Evolutionary conservation across 495 filamentous ascomycete species (phyloP), one percentile per base, ranked within the genome.

Genomic region (Echria macrotheca): DNA sequence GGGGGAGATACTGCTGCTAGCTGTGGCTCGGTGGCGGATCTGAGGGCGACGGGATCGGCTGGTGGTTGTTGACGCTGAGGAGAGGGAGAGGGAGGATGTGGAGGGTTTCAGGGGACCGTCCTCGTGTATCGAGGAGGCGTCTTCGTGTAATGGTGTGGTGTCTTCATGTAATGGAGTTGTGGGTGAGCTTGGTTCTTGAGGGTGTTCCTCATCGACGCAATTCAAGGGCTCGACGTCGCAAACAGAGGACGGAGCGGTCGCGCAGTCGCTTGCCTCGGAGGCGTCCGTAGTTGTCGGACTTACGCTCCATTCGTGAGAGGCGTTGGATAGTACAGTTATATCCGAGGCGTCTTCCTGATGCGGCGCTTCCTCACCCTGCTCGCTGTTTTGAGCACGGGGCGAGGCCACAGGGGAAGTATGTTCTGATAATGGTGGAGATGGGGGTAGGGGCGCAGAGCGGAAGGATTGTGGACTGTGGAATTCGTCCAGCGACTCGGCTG

Each of bases 401-500:
- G 59, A 67, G 18, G 59, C 60, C n/a, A 59, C 50, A 21, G 72
- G 69, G 19, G 73, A 73, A 9, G 61, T 59, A 2, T 67, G 65
- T 5, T 62, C 60, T 4, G 71, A 69, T 29, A 68, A 59, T 10
- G 75, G 64, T 29, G 76, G 71, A 15, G 79, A 78, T 12, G 74
- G 68, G 43, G 72, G 63, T 15, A 74, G 58, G 21, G 75, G 67
- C 11, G 69, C 68, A n/a, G 74, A 72, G n/a, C 74, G 73, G 55
- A 80, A 76, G 3, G 85, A 87, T 22, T 70, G 65, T 9, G 73
- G 69, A 49, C 76, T 84, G 38, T 81, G 82, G 35, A 83, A 69
- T 8, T 68, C 66, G 33, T 69, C 61, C 45, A 53, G 55, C 5
- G 69, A 69, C 44, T 57, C 61, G 37, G 56, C 44, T 36, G 63